Conservation (phyloP, 2,329 filamentous ascomycete species). For the Hypoxylon sp. region DNA sequence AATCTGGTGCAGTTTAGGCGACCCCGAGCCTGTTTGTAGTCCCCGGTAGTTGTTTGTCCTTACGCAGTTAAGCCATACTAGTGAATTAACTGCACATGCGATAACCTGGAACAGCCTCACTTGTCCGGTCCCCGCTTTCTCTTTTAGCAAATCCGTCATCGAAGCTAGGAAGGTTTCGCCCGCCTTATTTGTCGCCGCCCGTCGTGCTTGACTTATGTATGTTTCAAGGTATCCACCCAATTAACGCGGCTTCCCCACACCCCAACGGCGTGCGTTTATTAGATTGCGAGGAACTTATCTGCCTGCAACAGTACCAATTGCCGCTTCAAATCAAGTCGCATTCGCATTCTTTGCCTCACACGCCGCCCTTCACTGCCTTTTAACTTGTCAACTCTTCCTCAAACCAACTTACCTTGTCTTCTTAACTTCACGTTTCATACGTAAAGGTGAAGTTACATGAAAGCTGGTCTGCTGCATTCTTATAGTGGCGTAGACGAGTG, state of each 20-base stretch:
- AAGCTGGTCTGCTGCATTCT: constrained; percentile 4
- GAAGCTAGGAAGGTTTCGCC: constrained; percentile 18
- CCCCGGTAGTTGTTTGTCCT: constrained; percentile 19
- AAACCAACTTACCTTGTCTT: background rate
- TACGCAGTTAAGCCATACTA: constrained; percentile 16
- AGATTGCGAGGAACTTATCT: constrained; percentile 43
- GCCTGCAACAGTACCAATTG: constrained; percentile 41
- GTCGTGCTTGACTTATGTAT: constrained; percentile 3
- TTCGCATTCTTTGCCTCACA: constrained; percentile 10
- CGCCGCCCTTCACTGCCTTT: constrained; percentile 13
- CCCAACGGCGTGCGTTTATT: constrained; percentile 29
- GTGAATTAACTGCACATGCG: constrained; percentile 10
- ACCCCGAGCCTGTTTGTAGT: constrained; percentile 20
- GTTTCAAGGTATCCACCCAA: constrained; percentile 5
- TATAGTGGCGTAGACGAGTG: background rate
- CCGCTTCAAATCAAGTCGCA: constrained; percentile 33
- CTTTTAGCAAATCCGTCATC: constrained; percentile 29
- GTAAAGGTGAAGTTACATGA: constrained; percentile 13
- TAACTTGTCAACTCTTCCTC: constrained; percentile 19
- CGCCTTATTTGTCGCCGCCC: constrained; percentile 29
- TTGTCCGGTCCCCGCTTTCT: constrained; percentile 31
- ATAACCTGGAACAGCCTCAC: constrained; percentile 41
- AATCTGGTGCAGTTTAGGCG: constrained; percentile 14
- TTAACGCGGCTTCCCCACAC: constrained; percentile 30
- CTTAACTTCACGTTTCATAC: background rate